phyloP scores from a whole-genome alignment of 495 filamentous ascomycete genomes.

The Lichina pygmaea region DNA sequence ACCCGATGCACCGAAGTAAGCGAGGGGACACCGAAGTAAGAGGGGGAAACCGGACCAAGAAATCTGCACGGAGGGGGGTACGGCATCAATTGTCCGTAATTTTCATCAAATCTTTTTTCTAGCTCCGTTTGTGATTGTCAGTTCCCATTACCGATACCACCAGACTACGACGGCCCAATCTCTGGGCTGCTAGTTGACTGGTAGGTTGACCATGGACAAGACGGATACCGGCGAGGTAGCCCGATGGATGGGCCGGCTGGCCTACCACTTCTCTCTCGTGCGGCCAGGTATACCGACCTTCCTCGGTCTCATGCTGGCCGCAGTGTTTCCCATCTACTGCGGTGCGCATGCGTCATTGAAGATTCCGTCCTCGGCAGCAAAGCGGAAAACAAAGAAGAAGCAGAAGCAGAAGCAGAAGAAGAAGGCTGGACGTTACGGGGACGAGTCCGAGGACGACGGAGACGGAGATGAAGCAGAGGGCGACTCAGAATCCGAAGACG shows the following conservation, averaged over 20 bases:
- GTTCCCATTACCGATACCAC: too few species aligned
- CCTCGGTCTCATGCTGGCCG: slow-evolving; percentile 35
- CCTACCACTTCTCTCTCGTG: slow-evolving; percentile 22
- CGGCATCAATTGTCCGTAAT: too few species aligned
- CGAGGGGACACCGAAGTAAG: too few species aligned
- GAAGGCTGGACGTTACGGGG: slow-evolving; percentile 10
- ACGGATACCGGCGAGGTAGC: background rate
- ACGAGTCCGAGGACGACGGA: slow-evolving; percentile 16
- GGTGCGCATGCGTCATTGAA: slow-evolving; percentile 30
- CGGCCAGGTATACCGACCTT: slow-evolving; percentile 36
- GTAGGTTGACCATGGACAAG: background rate
- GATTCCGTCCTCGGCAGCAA: slow-evolving; percentile 3
- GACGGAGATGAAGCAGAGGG: too few species aligned
- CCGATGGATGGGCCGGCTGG: slow-evolving; percentile 14
- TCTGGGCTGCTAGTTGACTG: too few species aligned
- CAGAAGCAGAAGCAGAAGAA: slow-evolving; percentile 13
- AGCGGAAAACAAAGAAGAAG: slow-evolving; percentile 3
- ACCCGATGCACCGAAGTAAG: too few species aligned
- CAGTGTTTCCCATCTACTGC: slow-evolving; percentile 46
- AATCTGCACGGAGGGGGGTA: too few species aligned
- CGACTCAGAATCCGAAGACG: slow-evolving; percentile 15
- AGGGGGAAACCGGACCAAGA: too few species aligned
- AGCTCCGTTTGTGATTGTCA: too few species aligned
- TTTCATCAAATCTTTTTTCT: too few species aligned
- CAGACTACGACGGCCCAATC: too few species aligned